phyloP scores from a whole-genome alignment of 192 early-diverging fungal species.

The Entomortierella lignicola region DNA sequence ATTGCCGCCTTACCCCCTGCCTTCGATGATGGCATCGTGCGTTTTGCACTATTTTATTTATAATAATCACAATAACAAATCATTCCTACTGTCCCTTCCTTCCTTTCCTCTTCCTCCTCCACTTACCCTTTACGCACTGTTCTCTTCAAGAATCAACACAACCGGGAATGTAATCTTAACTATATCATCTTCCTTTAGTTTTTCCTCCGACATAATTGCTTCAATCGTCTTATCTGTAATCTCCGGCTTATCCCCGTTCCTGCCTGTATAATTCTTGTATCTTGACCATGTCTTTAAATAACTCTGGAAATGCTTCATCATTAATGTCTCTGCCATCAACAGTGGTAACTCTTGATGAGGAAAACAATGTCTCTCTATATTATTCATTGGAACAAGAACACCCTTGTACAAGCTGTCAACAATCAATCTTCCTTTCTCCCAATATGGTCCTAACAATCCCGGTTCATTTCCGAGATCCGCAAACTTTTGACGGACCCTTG shows the following conservation, averaged over 20 bases:
- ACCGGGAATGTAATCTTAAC: constrained; percentile 63
- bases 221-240: constrained; percentile 59
- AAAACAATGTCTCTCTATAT: constrained; percentile 53
- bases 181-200: constrained; percentile 30
- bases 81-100: too few species aligned
- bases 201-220: constrained; percentile 26
- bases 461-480: constrained; percentile 38
- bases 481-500: constrained; percentile 32
- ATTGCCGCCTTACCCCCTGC: too few species aligned
- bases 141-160: constrained; percentile 59
- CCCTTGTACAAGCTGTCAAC: constrained; percentile 60
- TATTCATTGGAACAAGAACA: constrained; percentile 55
- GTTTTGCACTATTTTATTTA: too few species aligned
- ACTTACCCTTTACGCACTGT: constrained; percentile 12
- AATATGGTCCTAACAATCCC: constrained; percentile 54
- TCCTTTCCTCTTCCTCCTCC: too few species aligned
- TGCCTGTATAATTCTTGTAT: constrained; percentile 64
- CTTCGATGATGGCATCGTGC: too few species aligned
- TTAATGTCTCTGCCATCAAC: constrained; percentile 56
- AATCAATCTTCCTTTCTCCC: constrained; percentile 58
- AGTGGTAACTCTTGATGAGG: constrained; percentile 22
- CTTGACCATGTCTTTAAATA: constrained; percentile 69
- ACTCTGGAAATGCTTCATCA: constrained; percentile 51
- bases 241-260: constrained; percentile 47
- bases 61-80: too few species aligned